Base-by-base conservation (phyloP, 2,329 filamentous ascomycete species). In the Beauveria scarabaeidicola region DNA sequence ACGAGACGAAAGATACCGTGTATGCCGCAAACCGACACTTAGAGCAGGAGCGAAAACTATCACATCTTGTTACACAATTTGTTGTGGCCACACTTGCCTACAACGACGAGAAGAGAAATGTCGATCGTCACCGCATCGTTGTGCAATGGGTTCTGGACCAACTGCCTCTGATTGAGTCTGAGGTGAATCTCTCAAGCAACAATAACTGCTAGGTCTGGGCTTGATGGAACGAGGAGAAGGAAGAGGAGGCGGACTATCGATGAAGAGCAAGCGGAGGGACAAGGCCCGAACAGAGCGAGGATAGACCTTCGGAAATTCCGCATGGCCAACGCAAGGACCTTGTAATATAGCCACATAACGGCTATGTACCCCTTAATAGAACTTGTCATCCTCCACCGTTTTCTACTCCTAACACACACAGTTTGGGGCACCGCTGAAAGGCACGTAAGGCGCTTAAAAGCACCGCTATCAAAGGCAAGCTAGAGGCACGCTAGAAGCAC, bases 81-180 rank as follows among this genome's bases (percentile, higher is more conserved):
- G 27, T 36, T 47, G 3, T 9, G 25, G 52, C 40, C 15, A 55
- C 52, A 17, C 11, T n/a, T 3, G 11, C 15, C 40, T 47, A 29
- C 21, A 7, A 15, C 11, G 13, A 4, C 36, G 59, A 63, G 19
- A 67, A 64, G 59, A 53, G 38, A 10, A 27, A 65, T 57, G 63
- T 50, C 58, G 43, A 57, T 41, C 59, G 62, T 47, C 66, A 66
- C 8, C 41, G 44, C 9, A 58, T 64, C 32, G 62, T 66, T 29
- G 56, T 68, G 41, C 63, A 63, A 63, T 71, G 69, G 70, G 64
- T 67, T 40, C 46, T 69, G 50, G 59, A 68, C 27, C 68, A 72
- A 58, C 43, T 70, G 55, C 64, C 65, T 29, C 55, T 69, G 40
- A 64, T 72, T 47, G 66, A 70, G 57, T 64, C 64, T 47, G 66